Conservation (phyloP, 345 rosid genomes). For the Iberis pinnata region DNA sequence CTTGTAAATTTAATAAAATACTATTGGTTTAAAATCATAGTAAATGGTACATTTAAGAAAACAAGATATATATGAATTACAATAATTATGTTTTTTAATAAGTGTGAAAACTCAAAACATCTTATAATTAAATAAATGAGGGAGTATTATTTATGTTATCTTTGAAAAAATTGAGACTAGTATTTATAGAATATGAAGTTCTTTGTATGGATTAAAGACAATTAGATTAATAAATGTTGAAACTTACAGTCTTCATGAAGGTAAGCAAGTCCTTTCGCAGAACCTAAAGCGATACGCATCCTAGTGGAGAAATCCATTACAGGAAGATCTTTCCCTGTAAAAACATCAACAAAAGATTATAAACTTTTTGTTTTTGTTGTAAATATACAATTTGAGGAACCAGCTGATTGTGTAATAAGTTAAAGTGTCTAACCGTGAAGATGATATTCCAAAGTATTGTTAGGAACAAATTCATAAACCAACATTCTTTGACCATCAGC, state of each 20-base stretch:
- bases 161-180: too few species aligned
- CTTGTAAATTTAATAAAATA: too few species aligned
- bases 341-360: conserved; percentile 1
- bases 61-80: too few species aligned
- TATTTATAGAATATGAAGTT: too few species aligned
- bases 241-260: conserved; percentile 93
- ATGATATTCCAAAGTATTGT: conserved; percentile 75
- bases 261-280: conserved; percentile 95
- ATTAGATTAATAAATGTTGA: conserved; percentile 6
- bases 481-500: conserved; percentile 78
- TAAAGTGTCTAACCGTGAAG: conserved; percentile 48
- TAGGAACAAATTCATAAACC: conserved; percentile 89
- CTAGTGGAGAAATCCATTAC: conserved; percentile 78
- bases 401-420: neutral
- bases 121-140: too few species aligned
- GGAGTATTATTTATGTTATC: too few species aligned
- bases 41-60: too few species aligned
- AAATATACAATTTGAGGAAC: neutral
- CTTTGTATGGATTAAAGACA: conserved; percentile 9
- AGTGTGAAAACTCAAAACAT: too few species aligned
- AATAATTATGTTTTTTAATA: too few species aligned
- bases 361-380: too few species aligned
- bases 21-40: too few species aligned
- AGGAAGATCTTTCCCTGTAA: conserved; percentile 56
- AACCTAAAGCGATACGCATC: conserved; percentile 70